Base-by-base conservation (phyloP, 345 rosid genomes). In the Acer negundo region DNA sequence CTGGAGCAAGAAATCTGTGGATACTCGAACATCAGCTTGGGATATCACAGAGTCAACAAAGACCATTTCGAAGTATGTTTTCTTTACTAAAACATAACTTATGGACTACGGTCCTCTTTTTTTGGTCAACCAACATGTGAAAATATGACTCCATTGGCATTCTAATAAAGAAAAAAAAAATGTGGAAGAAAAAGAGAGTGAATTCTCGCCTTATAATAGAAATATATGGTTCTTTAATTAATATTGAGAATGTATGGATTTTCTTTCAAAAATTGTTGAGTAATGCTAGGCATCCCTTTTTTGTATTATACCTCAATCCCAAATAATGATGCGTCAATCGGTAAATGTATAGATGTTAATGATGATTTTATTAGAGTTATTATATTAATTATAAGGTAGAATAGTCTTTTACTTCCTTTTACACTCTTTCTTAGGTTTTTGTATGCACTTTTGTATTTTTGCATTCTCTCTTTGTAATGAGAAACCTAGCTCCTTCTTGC, bases 1-100 rank as follows among this genome's bases (percentile, higher is more conserved):
- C 82, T 90, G 97, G 89, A 88, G 85, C 85, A 92, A 84, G 87
- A 86, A 85, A 83, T 85, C 82, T 20, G 80, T 51, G 59, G 89
- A 85, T 73, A 75, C 83, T 80, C 86, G 75, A 76, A 84, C 86
- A 59, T 85, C 91, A 72, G 70, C 88, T 69, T 90, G 97, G 98
- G 95, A 93, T 85, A 82, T 86, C 63, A 79, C 93, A 24, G 91
- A 89, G 40, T 70, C 86, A 51, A 70, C 84, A 11, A 86, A 87
- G 80, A 78, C 82, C 83, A 79, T 89, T 85, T 91, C 90, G 70
- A 85, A 84, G 95, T 88, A 81, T 67, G 90, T 74, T 7, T 71
- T 9, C 79, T 66, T 16, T 16, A 15, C 53, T 67, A 28, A 58
- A 75, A 22, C 51, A 75, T 68, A 3, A 76, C 66, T 71, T 67